Evolutionary conservation across 1,284 basidiomycete species (phyloP).

Genomic region (Amylostereum chailletii): DNA sequence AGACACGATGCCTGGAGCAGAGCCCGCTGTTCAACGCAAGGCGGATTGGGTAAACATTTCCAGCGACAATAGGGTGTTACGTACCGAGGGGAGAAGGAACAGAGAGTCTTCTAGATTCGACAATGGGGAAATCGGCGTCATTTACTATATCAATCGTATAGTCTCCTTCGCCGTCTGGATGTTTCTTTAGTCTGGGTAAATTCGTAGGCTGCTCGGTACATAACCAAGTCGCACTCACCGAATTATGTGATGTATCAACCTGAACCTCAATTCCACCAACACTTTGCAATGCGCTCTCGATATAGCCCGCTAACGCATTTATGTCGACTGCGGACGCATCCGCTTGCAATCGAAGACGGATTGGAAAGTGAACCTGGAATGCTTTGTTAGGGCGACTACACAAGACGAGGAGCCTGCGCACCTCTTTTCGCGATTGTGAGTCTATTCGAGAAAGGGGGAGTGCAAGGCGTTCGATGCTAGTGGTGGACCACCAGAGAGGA

Average conservation of each 20-base stretch:
- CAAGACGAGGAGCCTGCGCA: not conserved
- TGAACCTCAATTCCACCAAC: not conserved
- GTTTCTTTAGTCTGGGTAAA: not conserved
- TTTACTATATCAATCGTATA: not conserved
- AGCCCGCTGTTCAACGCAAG: constrained; percentile 19
- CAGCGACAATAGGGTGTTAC: not conserved
- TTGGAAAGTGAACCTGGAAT: not conserved
- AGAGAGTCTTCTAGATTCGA: not conserved
- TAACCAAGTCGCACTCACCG: not conserved
- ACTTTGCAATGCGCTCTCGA: not conserved
- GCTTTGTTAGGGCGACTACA: not conserved
- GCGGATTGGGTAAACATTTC: no score
- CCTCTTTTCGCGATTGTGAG: constrained; percentile 22
- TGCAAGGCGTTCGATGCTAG: constrained; percentile 73
- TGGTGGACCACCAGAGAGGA: constrained; percentile 86
- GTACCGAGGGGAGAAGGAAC: not conserved
- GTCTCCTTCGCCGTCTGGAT: not conserved
- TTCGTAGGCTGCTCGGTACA: no score
- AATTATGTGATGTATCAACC: not conserved
- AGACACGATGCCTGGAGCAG: constrained; percentile 38
- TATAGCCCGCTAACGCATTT: not conserved
- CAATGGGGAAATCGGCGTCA: not conserved
- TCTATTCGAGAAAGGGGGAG: constrained; percentile 61
- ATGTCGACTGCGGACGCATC: constrained; percentile 12
- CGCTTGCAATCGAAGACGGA: constrained; percentile 10